Percentiles rank a stretch among this genome's conserved stretches.
Evolutionary conservation across 805 yeast genomes (phyloP).

Genomic region (Sugiyamaella qingdaonensis): DNA sequence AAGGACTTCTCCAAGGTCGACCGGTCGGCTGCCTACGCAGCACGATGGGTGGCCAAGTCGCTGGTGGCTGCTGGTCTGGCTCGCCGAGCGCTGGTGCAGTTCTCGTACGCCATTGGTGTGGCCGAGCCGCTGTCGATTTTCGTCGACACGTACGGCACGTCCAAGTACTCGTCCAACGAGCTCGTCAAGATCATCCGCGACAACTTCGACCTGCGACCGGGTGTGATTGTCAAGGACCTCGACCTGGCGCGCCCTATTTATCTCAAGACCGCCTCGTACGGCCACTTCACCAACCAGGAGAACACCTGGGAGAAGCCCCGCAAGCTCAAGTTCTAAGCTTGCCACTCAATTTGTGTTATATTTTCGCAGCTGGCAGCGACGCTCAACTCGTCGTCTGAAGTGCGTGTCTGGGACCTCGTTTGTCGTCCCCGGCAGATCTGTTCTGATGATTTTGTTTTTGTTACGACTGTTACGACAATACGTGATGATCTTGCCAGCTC

Average conservation of each 20-base stretch:
- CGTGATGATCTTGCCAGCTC: slow-evolving; percentile 10
- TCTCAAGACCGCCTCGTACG: slow-evolving; percentile 98
- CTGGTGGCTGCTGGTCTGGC: slow-evolving; percentile 92
- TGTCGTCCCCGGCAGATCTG: not conserved
- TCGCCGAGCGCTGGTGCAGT: slow-evolving; percentile 95
- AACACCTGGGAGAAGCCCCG: slow-evolving; percentile 98
- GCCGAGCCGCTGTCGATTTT: slow-evolving; percentile 98
- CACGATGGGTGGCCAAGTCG: slow-evolving; percentile 99
- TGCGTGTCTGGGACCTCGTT: not conserved
- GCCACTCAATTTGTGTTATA: not conserved
- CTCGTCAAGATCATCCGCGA: slow-evolving; percentile 89
- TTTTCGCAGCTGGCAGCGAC: slow-evolving; percentile 18
- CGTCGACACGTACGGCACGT: slow-evolving; percentile 98
- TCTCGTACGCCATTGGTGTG: slow-evolving; percentile 99
- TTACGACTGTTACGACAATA: slow-evolving; percentile 8
- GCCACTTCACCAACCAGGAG: slow-evolving; percentile 99
- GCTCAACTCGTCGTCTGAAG: slow-evolving; percentile 25
- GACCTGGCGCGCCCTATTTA: slow-evolving; percentile 99
- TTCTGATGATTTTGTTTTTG: slow-evolving; percentile 10
- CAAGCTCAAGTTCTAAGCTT: slow-evolving; percentile 36
- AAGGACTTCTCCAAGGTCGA: slow-evolving; percentile 99
- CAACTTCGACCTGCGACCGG: slow-evolving; percentile 99
- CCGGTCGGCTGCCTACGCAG: slow-evolving; percentile 99
- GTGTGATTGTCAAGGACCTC: slow-evolving; percentile 94
- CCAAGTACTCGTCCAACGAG: slow-evolving; percentile 82